Percentiles rank a stretch among this genome's conserved stretches.
Evolutionary conservation across 2,329 filamentous ascomycete genomes (phyloP).

Genomic region (Penicillium sp.): DNA sequence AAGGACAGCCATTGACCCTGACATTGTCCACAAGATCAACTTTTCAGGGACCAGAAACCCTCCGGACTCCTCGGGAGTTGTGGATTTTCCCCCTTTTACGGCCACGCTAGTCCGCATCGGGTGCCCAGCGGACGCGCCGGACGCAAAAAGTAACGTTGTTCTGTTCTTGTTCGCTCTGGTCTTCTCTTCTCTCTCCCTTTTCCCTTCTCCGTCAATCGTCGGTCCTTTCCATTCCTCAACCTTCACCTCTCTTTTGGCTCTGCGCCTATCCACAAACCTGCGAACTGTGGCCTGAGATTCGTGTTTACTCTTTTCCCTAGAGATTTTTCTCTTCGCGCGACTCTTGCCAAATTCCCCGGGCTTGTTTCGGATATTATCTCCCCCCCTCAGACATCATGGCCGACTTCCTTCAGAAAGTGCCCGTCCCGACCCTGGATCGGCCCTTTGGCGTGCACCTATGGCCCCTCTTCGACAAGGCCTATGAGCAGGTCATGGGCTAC

Average conservation of each 20-base stretch:
- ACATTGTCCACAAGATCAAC: neutral
- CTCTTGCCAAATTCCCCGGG: constrained; percentile 2
- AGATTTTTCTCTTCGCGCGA: constrained; percentile 14
- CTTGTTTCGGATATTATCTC: constrained; percentile 13
- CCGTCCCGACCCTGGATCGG: constrained; percentile 81
- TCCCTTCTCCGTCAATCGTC: constrained; percentile 63
- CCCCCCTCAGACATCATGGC: constrained; percentile 47
- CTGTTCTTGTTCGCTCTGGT: neutral
- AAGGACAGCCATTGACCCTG: neutral
- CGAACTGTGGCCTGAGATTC: constrained; percentile 6
- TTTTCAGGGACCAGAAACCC: neutral
- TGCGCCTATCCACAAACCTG: constrained; percentile 13
- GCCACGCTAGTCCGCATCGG: constrained; percentile 33
- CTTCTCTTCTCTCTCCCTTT: constrained; percentile 54
- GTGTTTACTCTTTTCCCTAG: constrained; percentile 7
- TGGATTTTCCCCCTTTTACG: constrained; percentile 35
- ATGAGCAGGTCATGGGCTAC: constrained; percentile 75
- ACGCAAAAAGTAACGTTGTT: constrained; percentile 27
- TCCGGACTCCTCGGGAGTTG: constrained; percentile 24
- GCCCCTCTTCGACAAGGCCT: constrained; percentile 91
- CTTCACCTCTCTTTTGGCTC: constrained; percentile 60
- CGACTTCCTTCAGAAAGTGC: constrained; percentile 54
- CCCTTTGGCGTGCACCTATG: constrained; percentile 91
- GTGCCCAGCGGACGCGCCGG: constrained; percentile 34
- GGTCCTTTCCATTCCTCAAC: constrained; percentile 52